Evolutionary conservation across 805 yeast species (phyloP), one percentile per base, ranked within the genome.

Genomic region (Schwanniomyces sp.): DNA sequence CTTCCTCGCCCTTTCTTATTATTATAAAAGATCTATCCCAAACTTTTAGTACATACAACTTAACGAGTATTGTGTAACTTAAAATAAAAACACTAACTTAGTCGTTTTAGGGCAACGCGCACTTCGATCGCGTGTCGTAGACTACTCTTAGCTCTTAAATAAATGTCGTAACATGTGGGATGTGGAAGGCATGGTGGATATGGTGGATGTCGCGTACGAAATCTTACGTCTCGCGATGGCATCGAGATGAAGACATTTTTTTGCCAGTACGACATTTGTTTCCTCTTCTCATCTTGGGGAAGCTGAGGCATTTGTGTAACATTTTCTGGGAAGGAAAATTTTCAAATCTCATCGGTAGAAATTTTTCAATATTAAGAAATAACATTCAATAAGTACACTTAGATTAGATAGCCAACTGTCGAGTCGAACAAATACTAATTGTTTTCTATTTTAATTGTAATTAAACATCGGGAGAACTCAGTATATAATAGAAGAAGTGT

Each of bases 341-440:
- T 48, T 48, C 44, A 44, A 44, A 44, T 29, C 51, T 48, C 52
- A 48, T 48, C 52, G 49, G 38, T 30, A 16, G 41, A 43, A 47
- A 44, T 43, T 42, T 47, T 47, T 47, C 44, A 43, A n/a, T 30
- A 28, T 12, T 41, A 32, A 29, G 17, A 37, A 26, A 44, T 26
- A 27, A 26, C 21, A 34, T 43, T 43, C 30, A 36, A 36, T 24
- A 41, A 38, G 30, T 40, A 25, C 26, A 36, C 30, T 37, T 44
- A 36, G 42, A 26, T 25, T 39, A 39, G 30, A 26, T 39, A 26
- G 18, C 21, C n/a, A 26, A 24, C 32, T 39, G 41, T 39, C 30
- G 26, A 39, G 24, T 39, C 41, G 30, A 25, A n/a, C 21, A 37
- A 8, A 21, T 37, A 37, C 25, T 24, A 37, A 37, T 37, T 21